Percentiles rank a stretch among this genome's conserved stretches.
phyloP scores from a whole-genome alignment of 805 yeast genomes.

The Geotrichum ghanense region DNA sequence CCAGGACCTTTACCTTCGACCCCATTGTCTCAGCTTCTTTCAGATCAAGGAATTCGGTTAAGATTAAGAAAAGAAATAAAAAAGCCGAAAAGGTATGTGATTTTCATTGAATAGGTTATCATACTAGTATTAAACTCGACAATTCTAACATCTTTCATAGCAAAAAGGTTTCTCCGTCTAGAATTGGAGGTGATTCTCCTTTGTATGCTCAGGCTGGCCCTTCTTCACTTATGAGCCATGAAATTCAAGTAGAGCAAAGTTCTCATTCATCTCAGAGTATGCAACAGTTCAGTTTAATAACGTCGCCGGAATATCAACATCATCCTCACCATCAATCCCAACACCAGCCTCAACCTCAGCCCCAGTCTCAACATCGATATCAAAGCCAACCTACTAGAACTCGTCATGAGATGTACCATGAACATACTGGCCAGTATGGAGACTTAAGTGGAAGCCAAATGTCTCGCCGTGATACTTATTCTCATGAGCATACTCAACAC shows the following conservation, averaged over 20 bases:
- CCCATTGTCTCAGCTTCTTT: background rate
- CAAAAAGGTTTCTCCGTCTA: slow-evolving; percentile 1
- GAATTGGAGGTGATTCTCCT: background rate
- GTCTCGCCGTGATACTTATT: too few relatives aligned
- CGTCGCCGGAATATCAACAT: background rate
- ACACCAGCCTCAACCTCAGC: background rate
- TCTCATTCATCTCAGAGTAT: background rate
- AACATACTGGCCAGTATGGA: too few relatives aligned
- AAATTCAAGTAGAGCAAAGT: too few relatives aligned
- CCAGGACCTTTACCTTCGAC: slow-evolving; percentile 2
- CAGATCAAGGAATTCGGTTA: slow-evolving; percentile 2
- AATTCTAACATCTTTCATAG: too few relatives aligned
- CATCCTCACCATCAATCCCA: background rate
- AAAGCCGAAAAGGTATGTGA: slow-evolving; percentile 1
- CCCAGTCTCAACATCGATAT: background rate
- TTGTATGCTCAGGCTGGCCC: background rate
- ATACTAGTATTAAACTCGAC: background rate
- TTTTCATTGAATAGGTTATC: background rate
- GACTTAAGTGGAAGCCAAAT: too few relatives aligned
- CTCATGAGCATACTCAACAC: too few relatives aligned
- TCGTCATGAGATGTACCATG: too few relatives aligned
- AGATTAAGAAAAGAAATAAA: slow-evolving; percentile 1
- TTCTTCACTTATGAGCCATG: background rate
- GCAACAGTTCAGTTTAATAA: background rate
- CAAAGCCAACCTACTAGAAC: background rate